Percentiles rank a stretch among this genome's conserved stretches.
These are phyloP conservation scores for Truncatella angustata DNA, from an alignment of 2,329 filamentous ascomycete species.

Conservation along the genomic window DNA sequence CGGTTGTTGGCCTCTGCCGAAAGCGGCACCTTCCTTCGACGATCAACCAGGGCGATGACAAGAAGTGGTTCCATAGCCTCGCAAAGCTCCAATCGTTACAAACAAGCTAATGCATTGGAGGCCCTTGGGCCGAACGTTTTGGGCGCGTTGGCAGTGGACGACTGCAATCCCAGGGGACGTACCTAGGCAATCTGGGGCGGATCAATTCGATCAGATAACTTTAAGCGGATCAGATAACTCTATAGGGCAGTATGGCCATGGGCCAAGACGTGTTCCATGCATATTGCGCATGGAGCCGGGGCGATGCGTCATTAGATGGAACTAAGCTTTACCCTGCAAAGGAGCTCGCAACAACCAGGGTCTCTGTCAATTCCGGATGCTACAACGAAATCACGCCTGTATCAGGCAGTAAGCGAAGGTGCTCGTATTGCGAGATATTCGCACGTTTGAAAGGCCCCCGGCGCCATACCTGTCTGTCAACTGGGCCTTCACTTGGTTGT, in stretches of 20 bases:
- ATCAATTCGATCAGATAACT: constrained; percentile 9
- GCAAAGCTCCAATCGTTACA: neutral
- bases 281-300: constrained; percentile 2
- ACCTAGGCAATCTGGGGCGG: too few species aligned
- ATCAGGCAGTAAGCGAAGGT: neutral
- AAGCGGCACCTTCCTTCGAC: neutral
- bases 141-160: neutral
- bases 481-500: neutral
- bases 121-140: neutral
- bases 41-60: constrained; percentile 6
- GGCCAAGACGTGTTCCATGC: constrained; percentile 4
- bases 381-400: neutral
- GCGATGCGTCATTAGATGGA: constrained; percentile 8
- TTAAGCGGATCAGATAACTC: constrained; percentile 9
- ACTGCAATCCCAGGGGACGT: neutral
- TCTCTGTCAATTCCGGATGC: neutral
- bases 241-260: constrained; percentile 4
- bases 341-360: neutral
- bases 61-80: constrained; percentile 1
- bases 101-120: neutral
- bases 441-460: too few species aligned
- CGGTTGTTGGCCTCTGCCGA: constrained; percentile 2
- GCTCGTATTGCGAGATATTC: neutral
- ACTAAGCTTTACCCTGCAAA: constrained; percentile 5
- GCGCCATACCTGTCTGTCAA: too few species aligned